Percentiles rank a stretch among this genome's conserved stretches.
Evolutionary conservation across 257 asterid species (phyloP).

Genomic region (Ilex asprella): DNA sequence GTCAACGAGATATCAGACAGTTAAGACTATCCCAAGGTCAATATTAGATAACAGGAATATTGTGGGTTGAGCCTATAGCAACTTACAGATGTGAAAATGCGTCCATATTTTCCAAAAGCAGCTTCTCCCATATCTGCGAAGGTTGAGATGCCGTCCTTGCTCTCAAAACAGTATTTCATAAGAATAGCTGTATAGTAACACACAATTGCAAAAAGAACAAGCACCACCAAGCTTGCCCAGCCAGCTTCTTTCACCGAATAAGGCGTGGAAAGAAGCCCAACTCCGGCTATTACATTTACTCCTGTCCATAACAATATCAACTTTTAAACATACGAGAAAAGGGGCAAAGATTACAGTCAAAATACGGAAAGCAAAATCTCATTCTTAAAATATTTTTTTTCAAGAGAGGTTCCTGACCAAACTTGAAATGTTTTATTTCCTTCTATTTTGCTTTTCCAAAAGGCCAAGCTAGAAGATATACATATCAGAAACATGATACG

Average conservation of each 20-base stretch:
- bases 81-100: conserved; percentile 69
- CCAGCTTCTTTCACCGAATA: conserved; percentile 67
- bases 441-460: too few species aligned
- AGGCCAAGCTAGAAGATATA: not conserved
- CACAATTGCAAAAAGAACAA: conserved; percentile 54
- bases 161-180: conserved; percentile 71
- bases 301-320: conserved; percentile 19
- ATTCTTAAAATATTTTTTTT: too few species aligned
- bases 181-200: conserved; percentile 77
- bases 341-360: not conserved
- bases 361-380: not conserved
- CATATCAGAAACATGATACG: too few species aligned
- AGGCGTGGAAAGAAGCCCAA: conserved; percentile 75
- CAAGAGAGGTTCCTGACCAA: not conserved
- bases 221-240: conserved; percentile 57
- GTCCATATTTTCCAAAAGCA: conserved; percentile 71
- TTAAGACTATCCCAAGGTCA: too few species aligned
- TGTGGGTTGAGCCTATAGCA: not conserved
- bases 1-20: too few species aligned
- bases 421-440: not conserved
- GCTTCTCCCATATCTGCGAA: conserved; percentile 88
- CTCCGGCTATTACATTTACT: conserved; percentile 80
- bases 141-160: conserved; percentile 51
- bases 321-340: not conserved
- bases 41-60: too few species aligned